Conservation (phyloP, 2,329 filamentous ascomycete genomes). For the Monosporascus sp. region DNA sequence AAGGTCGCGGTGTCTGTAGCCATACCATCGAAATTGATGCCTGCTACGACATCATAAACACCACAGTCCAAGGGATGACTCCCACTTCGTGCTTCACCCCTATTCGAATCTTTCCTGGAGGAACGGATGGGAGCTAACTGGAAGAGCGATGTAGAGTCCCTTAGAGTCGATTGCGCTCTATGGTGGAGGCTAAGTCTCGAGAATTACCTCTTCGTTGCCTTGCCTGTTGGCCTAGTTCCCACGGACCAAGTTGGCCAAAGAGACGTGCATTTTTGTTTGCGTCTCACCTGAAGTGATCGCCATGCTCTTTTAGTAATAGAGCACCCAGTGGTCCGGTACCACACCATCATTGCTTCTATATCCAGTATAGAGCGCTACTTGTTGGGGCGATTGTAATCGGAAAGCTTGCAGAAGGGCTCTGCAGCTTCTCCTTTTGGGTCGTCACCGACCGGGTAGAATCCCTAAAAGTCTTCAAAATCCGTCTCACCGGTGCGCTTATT, state of each 20-base stretch:
- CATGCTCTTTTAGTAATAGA: no score
- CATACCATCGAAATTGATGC: no score
- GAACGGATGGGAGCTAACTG: no score
- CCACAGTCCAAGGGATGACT: background rate
- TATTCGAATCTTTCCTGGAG: background rate
- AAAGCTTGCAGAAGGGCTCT: background rate
- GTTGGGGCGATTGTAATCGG: background rate
- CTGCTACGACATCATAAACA: no score
- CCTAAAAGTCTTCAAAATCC: background rate
- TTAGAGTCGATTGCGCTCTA: background rate
- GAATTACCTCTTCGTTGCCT: background rate
- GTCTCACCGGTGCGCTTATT: no score
- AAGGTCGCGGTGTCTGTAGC: no score
- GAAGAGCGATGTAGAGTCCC: background rate
- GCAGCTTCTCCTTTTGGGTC: background rate
- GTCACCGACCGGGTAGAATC: background rate
- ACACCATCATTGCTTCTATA: no score
- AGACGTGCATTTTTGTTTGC: no score
- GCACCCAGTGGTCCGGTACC: no score
- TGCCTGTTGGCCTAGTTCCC: background rate
- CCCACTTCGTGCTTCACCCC: background rate
- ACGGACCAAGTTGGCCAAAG: no score
- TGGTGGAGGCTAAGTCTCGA: background rate
- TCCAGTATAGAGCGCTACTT: no score
- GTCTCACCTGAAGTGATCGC: no score